A percentile compares a stretch with the other conserved stretches of the same genome.
Conservation (phyloP, 768 basidiomycete genomes). For the Termitomyces sp. region DNA sequence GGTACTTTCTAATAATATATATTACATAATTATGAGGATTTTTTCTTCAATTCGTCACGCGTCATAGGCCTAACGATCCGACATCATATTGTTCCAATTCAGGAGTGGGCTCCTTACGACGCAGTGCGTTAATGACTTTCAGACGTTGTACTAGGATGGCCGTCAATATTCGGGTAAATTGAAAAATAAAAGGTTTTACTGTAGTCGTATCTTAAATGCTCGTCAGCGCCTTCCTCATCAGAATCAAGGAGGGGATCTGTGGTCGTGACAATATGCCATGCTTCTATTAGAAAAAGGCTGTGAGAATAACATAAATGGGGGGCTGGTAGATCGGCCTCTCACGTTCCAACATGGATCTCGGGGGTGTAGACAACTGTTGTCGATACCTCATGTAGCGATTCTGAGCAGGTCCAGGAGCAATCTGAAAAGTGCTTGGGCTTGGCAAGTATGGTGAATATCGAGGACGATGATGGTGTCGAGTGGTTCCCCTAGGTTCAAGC, state of each 20-base stretch:
- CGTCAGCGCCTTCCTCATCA: constrained; percentile 68
- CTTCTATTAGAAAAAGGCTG: constrained; percentile 46
- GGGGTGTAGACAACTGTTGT: constrained; percentile 23
- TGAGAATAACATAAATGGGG: not conserved
- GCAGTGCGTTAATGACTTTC: constrained; percentile 56
- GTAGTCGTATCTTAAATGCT: constrained; percentile 64
- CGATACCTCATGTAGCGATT: constrained; percentile 10
- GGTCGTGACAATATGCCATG: constrained; percentile 66
- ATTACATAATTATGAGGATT: constrained; percentile 19
- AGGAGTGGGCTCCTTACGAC: constrained; percentile 58
- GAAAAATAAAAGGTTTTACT: constrained; percentile 36
- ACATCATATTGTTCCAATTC: constrained; percentile 32
- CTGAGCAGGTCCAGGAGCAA: constrained; percentile 5
- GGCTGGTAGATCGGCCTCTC: constrained; percentile 23
- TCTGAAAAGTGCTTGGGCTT: constrained; percentile 12
- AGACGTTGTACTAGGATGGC: constrained; percentile 52
- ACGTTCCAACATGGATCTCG: constrained; percentile 69
- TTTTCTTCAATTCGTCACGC: not conserved
- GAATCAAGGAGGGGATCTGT: constrained; percentile 77
- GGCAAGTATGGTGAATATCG: constrained; percentile 37
- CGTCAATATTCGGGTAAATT: constrained; percentile 12
- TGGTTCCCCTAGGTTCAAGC: constrained; percentile 1
- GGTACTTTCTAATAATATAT: constrained; percentile 1
- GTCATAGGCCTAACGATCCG: not conserved
- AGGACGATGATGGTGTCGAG: constrained; percentile 20